A percentile compares a stretch with the other conserved stretches of the same genome.
Evolutionary conservation across 768 basidiomycete genomes (phyloP).

Genomic region (Trichaptum fuscoviolaceum): DNA sequence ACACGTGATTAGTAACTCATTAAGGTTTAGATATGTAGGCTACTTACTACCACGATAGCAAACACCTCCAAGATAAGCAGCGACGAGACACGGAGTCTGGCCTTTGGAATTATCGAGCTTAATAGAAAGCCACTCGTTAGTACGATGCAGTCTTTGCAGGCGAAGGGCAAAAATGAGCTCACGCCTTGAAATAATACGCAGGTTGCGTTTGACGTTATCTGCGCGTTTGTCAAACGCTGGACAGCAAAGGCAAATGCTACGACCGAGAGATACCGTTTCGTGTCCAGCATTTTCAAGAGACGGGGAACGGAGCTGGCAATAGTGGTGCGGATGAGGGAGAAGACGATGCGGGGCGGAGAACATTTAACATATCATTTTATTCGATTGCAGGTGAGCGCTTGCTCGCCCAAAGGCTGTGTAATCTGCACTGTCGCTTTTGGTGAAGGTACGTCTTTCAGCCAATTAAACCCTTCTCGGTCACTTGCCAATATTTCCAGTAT

Average conservation of each 20-base stretch:
- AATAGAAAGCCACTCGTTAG: not conserved
- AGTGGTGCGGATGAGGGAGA: no score
- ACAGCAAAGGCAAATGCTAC: not conserved
- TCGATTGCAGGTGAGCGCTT: no score
- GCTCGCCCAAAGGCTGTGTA: no score
- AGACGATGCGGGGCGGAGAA: no score
- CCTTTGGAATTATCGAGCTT: constrained; percentile 35
- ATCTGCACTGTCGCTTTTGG: no score
- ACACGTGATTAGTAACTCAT: not conserved
- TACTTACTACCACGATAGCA: constrained; percentile 34
- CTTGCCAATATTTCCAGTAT: no score
- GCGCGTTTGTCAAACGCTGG: not conserved
- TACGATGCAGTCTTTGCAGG: not conserved
- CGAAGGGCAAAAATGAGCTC: not conserved
- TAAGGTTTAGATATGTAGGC: not conserved
- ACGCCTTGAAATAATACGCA: not conserved
- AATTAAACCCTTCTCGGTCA: no score
- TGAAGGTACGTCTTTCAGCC: no score
- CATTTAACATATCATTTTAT: no score
- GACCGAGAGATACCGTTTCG: no score
- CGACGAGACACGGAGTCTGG: constrained; percentile 41
- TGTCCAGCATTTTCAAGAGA: no score
- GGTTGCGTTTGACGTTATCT: not conserved
- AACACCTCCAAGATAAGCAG: constrained; percentile 34
- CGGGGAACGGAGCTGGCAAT: no score